A percentile compares a stretch with the other conserved stretches of the same genome.
These are phyloP conservation scores for Mycena rosella DNA, from an alignment of 768 basidiomycete genomes.

Conservation along the genomic window DNA sequence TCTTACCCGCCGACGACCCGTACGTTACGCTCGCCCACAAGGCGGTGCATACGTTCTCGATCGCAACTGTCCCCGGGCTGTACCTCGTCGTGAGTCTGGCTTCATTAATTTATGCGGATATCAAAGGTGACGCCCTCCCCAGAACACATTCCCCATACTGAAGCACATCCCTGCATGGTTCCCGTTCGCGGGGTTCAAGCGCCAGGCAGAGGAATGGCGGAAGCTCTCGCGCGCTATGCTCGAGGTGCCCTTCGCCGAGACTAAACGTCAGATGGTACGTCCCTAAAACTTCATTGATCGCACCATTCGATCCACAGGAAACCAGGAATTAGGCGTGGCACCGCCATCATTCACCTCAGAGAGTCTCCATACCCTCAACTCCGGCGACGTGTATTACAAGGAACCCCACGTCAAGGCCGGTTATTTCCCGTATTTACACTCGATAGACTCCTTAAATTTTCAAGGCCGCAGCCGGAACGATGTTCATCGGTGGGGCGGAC, in stretches of 20 bases:
- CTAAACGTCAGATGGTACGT: slow-evolving; percentile 16
- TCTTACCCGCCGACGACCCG: slow-evolving; percentile 45
- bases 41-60: slow-evolving; percentile 42
- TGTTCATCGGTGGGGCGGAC: slow-evolving; percentile 15
- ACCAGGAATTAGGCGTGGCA: slow-evolving; percentile 10
- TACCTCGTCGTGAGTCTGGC: slow-evolving; percentile 46
- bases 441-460: too few species aligned
- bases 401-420: slow-evolving; percentile 14
- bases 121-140: background rate
- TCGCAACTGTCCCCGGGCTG: slow-evolving; percentile 43
- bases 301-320: too few species aligned
- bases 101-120: slow-evolving; percentile 29
- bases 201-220: slow-evolving; percentile 6
- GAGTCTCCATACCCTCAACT: background rate
- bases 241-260: slow-evolving; percentile 15
- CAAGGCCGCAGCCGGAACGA: background rate
- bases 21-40: slow-evolving; percentile 46
- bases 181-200: slow-evolving; percentile 12
- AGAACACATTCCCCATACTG: slow-evolving; percentile 16
- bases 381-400: background rate
- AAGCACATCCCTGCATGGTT: slow-evolving; percentile 21
- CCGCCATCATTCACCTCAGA: slow-evolving; percentile 5
- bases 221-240: background rate
- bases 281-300: too few species aligned
- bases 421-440: too few species aligned